A percentile compares a stretch with the other conserved stretches of the same genome.
Conservation (phyloP, 2,329 filamentous ascomycete genomes). For the Diaporthe citrichinensis region DNA sequence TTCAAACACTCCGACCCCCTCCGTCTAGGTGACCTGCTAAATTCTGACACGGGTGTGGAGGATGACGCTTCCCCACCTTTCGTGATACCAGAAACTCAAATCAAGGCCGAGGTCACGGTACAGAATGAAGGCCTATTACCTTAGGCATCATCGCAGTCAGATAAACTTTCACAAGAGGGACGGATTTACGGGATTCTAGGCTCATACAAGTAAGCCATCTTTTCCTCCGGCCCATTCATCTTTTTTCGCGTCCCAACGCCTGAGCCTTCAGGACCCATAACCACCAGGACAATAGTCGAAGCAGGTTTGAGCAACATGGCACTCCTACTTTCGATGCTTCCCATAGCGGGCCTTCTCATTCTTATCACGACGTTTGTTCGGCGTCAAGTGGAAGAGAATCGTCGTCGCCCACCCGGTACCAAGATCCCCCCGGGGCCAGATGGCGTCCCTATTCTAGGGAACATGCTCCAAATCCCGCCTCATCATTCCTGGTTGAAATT, state of each 20-base stretch:
- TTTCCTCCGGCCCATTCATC: background rate
- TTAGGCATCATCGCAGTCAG: background rate
- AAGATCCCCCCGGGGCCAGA: background rate
- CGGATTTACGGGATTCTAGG: background rate
- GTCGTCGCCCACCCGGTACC: background rate
- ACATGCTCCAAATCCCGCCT: constrained; percentile 5
- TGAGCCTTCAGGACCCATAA: background rate
- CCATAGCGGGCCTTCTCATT: background rate
- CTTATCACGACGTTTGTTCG: background rate
- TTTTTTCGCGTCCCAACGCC: background rate
- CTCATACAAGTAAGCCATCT: background rate
- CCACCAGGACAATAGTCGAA: background rate
- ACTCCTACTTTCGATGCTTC: background rate
- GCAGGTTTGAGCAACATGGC: background rate
- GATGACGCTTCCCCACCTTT: background rate
- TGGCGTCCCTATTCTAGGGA: background rate
- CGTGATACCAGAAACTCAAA: background rate
- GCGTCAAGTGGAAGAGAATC: background rate
- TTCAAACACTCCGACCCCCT: background rate
- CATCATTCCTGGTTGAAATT: constrained; percentile 13
- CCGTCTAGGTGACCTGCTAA: background rate
- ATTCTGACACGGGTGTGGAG: constrained; percentile 1
- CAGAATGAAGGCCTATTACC: background rate
- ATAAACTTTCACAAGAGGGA: background rate
- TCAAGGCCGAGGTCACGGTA: background rate